Percentiles rank a stretch among this genome's conserved stretches.
These are phyloP conservation scores for Microbotryum saponariae DNA, from an alignment of 1,284 basidiomycete species.

Conservation along the genomic window DNA sequence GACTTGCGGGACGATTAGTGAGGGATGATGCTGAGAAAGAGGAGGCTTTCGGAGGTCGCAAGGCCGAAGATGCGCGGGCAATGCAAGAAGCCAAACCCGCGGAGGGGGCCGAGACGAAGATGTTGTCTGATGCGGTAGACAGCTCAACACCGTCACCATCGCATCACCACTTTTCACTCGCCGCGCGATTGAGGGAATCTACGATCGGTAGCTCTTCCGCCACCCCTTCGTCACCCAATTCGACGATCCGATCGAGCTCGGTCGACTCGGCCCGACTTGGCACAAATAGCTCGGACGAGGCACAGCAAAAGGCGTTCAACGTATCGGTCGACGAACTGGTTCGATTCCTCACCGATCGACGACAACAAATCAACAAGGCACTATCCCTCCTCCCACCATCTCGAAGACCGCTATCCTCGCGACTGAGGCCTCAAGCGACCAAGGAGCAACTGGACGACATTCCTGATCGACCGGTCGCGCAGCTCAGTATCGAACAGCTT, in stretches of 20 bases:
- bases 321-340: slow-evolving; percentile 46
- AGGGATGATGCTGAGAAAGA: slow-evolving; percentile 67
- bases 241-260: no score
- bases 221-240: no score
- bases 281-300: background rate
- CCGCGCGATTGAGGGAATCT: no score
- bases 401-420: slow-evolving; percentile 52
- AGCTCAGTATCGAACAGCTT: slow-evolving; percentile 68
- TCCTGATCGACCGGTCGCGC: slow-evolving; percentile 61
- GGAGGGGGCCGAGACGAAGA: no score
- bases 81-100: background rate
- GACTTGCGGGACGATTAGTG: slow-evolving; percentile 68
- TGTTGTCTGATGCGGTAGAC: background rate
- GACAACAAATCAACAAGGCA: slow-evolving; percentile 71
- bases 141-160: no score
- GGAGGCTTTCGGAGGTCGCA: slow-evolving; percentile 66
- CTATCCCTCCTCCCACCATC: slow-evolving; percentile 58
- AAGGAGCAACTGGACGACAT: slow-evolving; percentile 58
- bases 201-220: no score
- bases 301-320: slow-evolving; percentile 17
- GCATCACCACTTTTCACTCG: no score
- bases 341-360: slow-evolving; percentile 64
- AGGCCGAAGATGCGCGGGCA: slow-evolving; percentile 6
- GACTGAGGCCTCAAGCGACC: slow-evolving; percentile 38
- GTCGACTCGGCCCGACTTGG: background rate